phyloP scores from a whole-genome alignment of 495 filamentous ascomycete genomes.

The Penicillium goetzii region DNA sequence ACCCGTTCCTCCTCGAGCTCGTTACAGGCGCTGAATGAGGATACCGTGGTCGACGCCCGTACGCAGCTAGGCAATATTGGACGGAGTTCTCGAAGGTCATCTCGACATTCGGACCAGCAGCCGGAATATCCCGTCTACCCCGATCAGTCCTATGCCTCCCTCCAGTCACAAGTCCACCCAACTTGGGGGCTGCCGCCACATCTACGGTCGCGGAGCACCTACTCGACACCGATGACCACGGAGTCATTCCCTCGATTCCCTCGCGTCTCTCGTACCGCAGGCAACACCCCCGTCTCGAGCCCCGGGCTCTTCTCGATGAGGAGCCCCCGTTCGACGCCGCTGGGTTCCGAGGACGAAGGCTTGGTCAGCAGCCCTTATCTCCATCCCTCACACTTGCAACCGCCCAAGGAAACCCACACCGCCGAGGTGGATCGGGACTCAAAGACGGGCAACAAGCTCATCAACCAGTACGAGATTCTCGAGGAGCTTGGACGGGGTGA shows the following conservation, averaged over 20 bases:
- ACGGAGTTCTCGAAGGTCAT: slow-evolving; percentile 35
- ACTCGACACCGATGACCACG: slow-evolving; percentile 31
- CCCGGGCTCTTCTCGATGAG: slow-evolving; percentile 64
- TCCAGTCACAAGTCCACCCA: slow-evolving; percentile 54
- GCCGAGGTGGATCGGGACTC: slow-evolving; percentile 86
- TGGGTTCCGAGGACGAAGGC: slow-evolving; percentile 54
- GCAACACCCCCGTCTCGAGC: slow-evolving; percentile 69
- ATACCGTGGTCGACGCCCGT: slow-evolving; percentile 47
- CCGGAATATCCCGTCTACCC: slow-evolving; percentile 56
- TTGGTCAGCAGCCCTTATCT: slow-evolving; percentile 59
- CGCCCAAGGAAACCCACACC: slow-evolving; percentile 76
- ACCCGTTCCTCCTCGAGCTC: slow-evolving; percentile 52
- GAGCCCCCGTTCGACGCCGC: slow-evolving; percentile 49
- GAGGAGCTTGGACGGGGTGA: slow-evolving; percentile 93
- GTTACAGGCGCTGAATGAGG: slow-evolving; percentile 51
- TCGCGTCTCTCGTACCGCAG: slow-evolving; percentile 53
- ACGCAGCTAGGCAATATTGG: slow-evolving; percentile 38
- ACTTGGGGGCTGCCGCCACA: slow-evolving; percentile 44
- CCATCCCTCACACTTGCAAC: slow-evolving; percentile 66
- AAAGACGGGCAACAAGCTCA: slow-evolving; percentile 86
- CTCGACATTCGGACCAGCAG: slow-evolving; percentile 35
- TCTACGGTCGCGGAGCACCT: slow-evolving; percentile 41
- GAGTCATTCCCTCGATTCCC: slow-evolving; percentile 40
- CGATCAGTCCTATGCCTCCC: slow-evolving; percentile 55
- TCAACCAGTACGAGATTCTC: slow-evolving; percentile 97